phyloP scores from a whole-genome alignment of 2,329 filamentous ascomycete genomes.

The Hysterium pulicare region DNA sequence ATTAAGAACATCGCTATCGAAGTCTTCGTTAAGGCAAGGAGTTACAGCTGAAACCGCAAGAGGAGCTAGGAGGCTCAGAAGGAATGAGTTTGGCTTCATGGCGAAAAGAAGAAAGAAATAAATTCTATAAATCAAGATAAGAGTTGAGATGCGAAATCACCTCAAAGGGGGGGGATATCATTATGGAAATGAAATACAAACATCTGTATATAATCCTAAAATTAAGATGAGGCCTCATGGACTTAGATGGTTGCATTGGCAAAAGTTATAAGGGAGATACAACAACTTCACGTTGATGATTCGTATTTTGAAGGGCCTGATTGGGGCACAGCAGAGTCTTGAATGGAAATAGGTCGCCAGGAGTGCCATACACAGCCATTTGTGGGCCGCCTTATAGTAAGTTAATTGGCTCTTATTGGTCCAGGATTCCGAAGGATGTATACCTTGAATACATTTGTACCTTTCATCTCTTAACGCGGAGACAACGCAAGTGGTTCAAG shows the following conservation, averaged over 20 bases:
- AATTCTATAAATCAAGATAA: neutral
- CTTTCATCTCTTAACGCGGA: too few relatives aligned
- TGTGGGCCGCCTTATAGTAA: too few relatives aligned
- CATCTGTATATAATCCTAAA: neutral
- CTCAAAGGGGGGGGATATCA: neutral
- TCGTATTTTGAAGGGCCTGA: too few relatives aligned
- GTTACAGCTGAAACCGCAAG: constrained; percentile 3
- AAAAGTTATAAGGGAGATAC: neutral
- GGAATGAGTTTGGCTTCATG: constrained; percentile 8
- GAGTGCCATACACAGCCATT: too few relatives aligned
- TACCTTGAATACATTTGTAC: too few relatives aligned
- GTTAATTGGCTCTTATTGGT: too few relatives aligned
- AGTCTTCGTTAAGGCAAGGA: constrained; percentile 14
- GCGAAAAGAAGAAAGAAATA: constrained; percentile 5
- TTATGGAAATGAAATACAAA: neutral
- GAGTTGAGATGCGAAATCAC: neutral
- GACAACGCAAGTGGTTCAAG: too few relatives aligned
- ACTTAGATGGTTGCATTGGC: neutral
- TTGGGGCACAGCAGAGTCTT: too few relatives aligned
- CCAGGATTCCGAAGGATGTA: too few relatives aligned
- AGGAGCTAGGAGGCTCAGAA: constrained; percentile 7
- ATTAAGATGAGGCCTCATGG: neutral
- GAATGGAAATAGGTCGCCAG: too few relatives aligned
- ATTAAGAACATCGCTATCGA: constrained; percentile 10
- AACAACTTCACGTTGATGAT: too few relatives aligned